A percentile compares a stretch with the other conserved stretches of the same genome.
phyloP scores from a whole-genome alignment of 1,284 basidiomycete genomes.

The Paramarasmius palmivorus region DNA sequence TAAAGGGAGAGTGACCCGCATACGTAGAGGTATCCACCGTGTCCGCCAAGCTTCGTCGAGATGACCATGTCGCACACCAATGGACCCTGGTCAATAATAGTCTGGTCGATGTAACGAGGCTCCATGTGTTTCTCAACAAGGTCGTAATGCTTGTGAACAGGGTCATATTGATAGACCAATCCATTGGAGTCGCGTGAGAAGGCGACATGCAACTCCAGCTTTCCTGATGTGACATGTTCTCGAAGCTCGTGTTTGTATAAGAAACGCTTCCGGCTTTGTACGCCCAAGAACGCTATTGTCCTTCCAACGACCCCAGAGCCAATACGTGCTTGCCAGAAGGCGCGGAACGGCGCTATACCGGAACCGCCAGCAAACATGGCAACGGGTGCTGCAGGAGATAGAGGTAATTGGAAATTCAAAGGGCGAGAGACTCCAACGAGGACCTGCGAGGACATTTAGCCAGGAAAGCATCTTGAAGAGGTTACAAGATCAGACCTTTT shows the following conservation, averaged over 20 bases:
- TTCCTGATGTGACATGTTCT: constrained; percentile 7
- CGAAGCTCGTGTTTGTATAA: constrained; percentile 14
- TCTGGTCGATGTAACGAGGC: constrained; percentile 10
- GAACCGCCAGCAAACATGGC: constrained; percentile 15
- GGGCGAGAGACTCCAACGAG: constrained; percentile 15
- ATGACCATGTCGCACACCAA: constrained; percentile 11
- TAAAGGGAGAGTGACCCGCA: constrained; percentile 12
- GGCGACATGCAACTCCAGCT: constrained; percentile 13
- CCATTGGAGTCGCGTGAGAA: constrained; percentile 11
- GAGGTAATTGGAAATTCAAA: constrained; percentile 14
- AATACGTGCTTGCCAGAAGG: constrained; percentile 14
- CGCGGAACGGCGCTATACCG: constrained; percentile 14
- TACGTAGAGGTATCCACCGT: constrained; percentile 11
- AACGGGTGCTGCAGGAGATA: constrained; percentile 12
- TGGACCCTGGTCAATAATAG: constrained; percentile 12
- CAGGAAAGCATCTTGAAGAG: no score
- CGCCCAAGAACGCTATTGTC: constrained; percentile 13
- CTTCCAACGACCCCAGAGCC: constrained; percentile 11
- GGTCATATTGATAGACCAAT: constrained; percentile 13
- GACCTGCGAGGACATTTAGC: neutral
- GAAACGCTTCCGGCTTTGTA: constrained; percentile 13
- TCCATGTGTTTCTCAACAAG: constrained; percentile 15
- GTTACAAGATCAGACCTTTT: neutral
- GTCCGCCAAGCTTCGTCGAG: constrained; percentile 13
- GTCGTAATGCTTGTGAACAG: constrained; percentile 6